Percentiles rank a stretch among this genome's conserved stretches.
phyloP scores from a whole-genome alignment of 1,139 yeast species.

The Geotrichum histeridarum region DNA sequence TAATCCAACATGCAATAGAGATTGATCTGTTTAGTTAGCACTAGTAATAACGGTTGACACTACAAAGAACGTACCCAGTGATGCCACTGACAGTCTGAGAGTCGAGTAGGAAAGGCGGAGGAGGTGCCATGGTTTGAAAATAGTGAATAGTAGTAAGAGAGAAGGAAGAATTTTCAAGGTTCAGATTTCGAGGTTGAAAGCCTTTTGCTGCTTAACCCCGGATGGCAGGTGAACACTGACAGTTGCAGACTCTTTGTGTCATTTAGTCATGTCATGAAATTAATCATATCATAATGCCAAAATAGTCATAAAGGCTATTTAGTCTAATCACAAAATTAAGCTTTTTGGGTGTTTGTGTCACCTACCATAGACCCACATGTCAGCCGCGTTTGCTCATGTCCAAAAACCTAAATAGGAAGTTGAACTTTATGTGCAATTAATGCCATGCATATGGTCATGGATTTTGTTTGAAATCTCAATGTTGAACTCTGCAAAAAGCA shows the following conservation, averaged over 20 bases:
- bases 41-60: background rate
- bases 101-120: conserved; percentile 55
- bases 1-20: conserved; percentile 95
- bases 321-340: background rate
- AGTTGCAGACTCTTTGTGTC: too few species aligned
- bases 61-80: conserved; percentile 47
- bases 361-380: too few species aligned
- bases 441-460: too few species aligned
- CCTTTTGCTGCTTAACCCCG: too few species aligned
- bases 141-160: background rate
- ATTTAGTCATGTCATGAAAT: background rate
- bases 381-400: too few species aligned
- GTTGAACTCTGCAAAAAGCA: too few species aligned
- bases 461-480: too few species aligned
- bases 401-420: too few species aligned
- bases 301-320: background rate
- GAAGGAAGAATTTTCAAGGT: background rate
- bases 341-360: too few species aligned
- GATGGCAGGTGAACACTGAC: too few species aligned
- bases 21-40: conserved; percentile 47
- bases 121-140: conserved; percentile 27
- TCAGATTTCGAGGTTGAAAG: background rate
- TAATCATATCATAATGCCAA: background rate
- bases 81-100: conserved; percentile 79
- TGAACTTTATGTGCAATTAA: too few species aligned